phyloP scores from a whole-genome alignment of 2,329 filamentous ascomycete genomes.

The Graphilbum ipis-grandicollis region DNA sequence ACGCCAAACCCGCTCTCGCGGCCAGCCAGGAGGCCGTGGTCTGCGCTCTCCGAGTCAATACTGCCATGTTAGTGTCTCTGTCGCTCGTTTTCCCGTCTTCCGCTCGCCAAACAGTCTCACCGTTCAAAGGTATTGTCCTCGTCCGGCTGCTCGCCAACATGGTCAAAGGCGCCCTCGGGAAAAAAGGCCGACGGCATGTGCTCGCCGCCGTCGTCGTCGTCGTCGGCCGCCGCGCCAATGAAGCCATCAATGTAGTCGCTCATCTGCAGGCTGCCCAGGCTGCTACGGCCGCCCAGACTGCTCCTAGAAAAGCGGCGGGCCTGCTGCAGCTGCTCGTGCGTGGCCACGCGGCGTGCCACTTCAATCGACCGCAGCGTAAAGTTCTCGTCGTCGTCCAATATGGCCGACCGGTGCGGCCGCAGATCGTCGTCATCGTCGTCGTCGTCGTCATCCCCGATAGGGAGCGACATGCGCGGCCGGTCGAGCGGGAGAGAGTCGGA shows the following conservation, averaged over 20 bases:
- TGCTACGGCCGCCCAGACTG: constrained; percentile 32
- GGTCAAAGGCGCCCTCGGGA: constrained; percentile 25
- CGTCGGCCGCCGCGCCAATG: constrained; percentile 15
- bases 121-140: constrained; percentile 26
- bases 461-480: constrained; percentile 36
- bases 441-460: constrained; percentile 24
- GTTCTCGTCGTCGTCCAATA: constrained; percentile 35
- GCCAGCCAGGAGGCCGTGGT: constrained; percentile 16
- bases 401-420: constrained; percentile 33
- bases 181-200: constrained; percentile 35
- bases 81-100: too few species aligned
- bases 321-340: constrained; percentile 19
- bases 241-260: constrained; percentile 30
- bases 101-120: too few species aligned
- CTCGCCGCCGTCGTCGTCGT: constrained; percentile 17
- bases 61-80: too few species aligned
- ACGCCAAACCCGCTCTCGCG: constrained; percentile 32
- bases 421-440: constrained; percentile 33
- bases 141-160: constrained; percentile 19
- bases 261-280: constrained; percentile 32
- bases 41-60: constrained; percentile 21
- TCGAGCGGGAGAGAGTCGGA: constrained; percentile 33
- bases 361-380: constrained; percentile 42
- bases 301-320: constrained; percentile 30
- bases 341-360: constrained; percentile 33